Evolutionary conservation across 2,329 filamentous ascomycete genomes (phyloP), one percentile per base, ranked within the genome.

Genomic region (Nemania bipapillata): DNA sequence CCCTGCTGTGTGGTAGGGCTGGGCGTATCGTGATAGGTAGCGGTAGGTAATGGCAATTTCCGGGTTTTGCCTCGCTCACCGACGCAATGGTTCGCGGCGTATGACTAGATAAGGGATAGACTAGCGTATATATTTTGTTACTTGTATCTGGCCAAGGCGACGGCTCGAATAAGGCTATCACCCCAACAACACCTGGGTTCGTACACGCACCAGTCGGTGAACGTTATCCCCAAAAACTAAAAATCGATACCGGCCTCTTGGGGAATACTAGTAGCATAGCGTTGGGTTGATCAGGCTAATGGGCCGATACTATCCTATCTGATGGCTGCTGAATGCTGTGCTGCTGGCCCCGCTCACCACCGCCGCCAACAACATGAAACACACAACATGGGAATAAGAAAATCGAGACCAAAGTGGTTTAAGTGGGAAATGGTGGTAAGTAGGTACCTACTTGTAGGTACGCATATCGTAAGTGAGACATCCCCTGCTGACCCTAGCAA

Each of bases 171-270:
- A 47, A 37, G 64, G 61, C 42, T 58, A 50, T 47, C 50, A 52
- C 47, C 30, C 40, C 26, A 58, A 50, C 22, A 30, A 63, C 32
- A 7, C 28, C 45, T 58, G 60, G 45, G 37, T 49, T 67, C 55
- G 54, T 67, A 63, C 32, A 58, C 56, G 55, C 52, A 47, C 65
- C 32, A 61, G 55, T 68, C 65, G 65, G 65, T 40, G 59, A 67
- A 50, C 40, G 4, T n/a, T 49, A 45, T 35, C 20, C 47, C 35
- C 32, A 53, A 26, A 12, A 32, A 35, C 28, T 54, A 54, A 53
- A 26, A 12, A 32, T 54, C 28, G 50, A 32, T 22, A 20, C 26
- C 26, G 50, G 24, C 24, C 47, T 28, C 22, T n/a, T 20, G 47
- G 47, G 47, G 47, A 26, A 28, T 50, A 9, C n/a, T 45, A 20